These are phyloP conservation scores for Nephromyces sp. DNA, from an alignment of 169 alveolate species.

Conservation along the genomic window DNA sequence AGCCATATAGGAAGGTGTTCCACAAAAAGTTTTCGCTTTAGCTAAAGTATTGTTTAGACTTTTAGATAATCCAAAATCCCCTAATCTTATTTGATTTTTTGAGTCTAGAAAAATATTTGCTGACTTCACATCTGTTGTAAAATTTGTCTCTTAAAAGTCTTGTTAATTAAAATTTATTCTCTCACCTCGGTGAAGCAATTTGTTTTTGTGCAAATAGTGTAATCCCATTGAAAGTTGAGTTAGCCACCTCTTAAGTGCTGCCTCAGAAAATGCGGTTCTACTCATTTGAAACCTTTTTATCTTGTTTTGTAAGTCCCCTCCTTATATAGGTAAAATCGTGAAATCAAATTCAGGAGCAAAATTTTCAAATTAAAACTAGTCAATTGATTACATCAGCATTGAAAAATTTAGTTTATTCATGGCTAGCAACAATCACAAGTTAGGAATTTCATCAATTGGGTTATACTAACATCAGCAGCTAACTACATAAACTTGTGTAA, in stretches of 20 bases:
- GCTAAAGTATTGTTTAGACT: slow-evolving; percentile 82
- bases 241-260: slow-evolving; percentile 66
- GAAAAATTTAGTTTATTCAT: background rate
- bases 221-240: slow-evolving; percentile 67
- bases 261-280: slow-evolving; percentile 50
- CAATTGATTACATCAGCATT: background rate
- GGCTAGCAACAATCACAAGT: background rate
- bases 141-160: background rate
- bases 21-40: slow-evolving; percentile 91
- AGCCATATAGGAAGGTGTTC: slow-evolving; percentile 99
- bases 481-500: background rate
- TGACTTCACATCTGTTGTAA: slow-evolving; percentile 59
- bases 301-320: slow-evolving; percentile 30
- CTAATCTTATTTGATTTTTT: slow-evolving; percentile 70
- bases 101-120: slow-evolving; percentile 78
- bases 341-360: background rate
- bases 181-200: slow-evolving; percentile 78
- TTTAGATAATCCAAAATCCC: slow-evolving; percentile 89
- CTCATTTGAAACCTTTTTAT: slow-evolving; percentile 16
- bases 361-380: background rate
- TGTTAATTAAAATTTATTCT: background rate
- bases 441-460: background rate
- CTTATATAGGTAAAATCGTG: background rate
- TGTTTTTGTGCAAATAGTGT: slow-evolving; percentile 68
- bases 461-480: background rate